phyloP scores from a whole-genome alignment of 2,329 filamentous ascomycete species.

The Ophidiomyces ophidiicola region DNA sequence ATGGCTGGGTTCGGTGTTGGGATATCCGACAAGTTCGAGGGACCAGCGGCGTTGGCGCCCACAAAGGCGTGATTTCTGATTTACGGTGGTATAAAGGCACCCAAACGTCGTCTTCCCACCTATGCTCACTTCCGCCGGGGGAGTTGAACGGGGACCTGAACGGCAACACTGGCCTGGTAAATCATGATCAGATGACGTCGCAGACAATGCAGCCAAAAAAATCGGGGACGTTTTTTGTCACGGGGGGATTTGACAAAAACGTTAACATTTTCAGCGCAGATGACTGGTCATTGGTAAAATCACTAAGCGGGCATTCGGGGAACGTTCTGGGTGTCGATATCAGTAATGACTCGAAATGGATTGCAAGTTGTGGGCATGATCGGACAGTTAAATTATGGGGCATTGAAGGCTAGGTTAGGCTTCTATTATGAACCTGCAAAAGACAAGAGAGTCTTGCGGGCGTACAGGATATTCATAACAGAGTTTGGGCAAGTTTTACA shows the following conservation, averaged over 20 bases:
- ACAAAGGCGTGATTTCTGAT: slow-evolving; percentile 83
- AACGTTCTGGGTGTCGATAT: slow-evolving; percentile 87
- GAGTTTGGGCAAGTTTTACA: no score
- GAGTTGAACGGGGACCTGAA: slow-evolving; percentile 43
- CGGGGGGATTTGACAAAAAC: slow-evolving; percentile 82
- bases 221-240: slow-evolving; percentile 82
- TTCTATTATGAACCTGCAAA: slow-evolving; percentile 32
- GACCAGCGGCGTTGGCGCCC: slow-evolving; percentile 75
- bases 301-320: slow-evolving; percentile 76
- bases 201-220: slow-evolving; percentile 56
- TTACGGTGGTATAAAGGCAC: slow-evolving; percentile 84
- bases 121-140: slow-evolving; percentile 48
- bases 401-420: slow-evolving; percentile 56
- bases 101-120: slow-evolving; percentile 57
- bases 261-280: slow-evolving; percentile 94
- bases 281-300: slow-evolving; percentile 85
- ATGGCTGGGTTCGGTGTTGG: slow-evolving; percentile 97
- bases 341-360: slow-evolving; percentile 75
- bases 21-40: slow-evolving; percentile 81
- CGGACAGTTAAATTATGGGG: slow-evolving; percentile 95
- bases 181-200: slow-evolving; percentile 16
- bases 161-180: slow-evolving; percentile 6
- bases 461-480: no score
- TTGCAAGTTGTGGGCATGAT: slow-evolving; percentile 88
- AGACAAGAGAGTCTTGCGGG: background rate